Base-by-base conservation (phyloP, 352 stramenopile species). In the Phytophthora gonapodyides region DNA sequence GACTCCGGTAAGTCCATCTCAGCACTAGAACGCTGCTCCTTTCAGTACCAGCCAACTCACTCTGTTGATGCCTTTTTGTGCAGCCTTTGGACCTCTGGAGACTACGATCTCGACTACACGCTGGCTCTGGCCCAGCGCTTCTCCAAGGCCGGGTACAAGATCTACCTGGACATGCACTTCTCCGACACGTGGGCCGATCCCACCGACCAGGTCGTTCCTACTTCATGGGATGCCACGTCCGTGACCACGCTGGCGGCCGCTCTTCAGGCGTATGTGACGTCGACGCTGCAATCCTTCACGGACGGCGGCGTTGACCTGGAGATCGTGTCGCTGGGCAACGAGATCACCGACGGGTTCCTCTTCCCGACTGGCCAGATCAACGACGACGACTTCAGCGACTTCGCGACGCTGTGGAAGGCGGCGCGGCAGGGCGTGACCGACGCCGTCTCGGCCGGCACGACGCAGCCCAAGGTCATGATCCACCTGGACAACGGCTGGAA, bases 401-500 rank as follows among this genome's bases (percentile, higher is more conserved):
- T 75, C 30, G 63, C 57, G 9, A 73, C 47, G 1, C 33, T 76
- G 7, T 76, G 53, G 63, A 69, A 69, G 8, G 69, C 69, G 40
- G 58, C 69, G 1, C 64, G 69, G 7, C 49, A 61, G 15, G 69
- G 69, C 9, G 69, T 76, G 35, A 55, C 35, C 9, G 64, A 71
- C 37, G 69, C 69, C 9, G 69, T 76, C 5, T 54, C 27, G 0
- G 55, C 55, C 3, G 68, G 68, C 4, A 68, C 60, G 2, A 57
- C 45, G 9, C 44, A 76, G 10, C 69, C 69, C 5, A 73, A 74
- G 27, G 65, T 77, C 27, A 77, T 77, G 69, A 63, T 77, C 44
- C 65, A 77, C 45, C 12, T 77, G 5, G 65, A 74, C 52, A 77
- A 72, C 31, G 65, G 65, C 0, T 77, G 69, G 69, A 77, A 77